A percentile compares a stretch with the other conserved stretches of the same genome.
These are phyloP conservation scores for Dioscorea alata DNA, from an alignment of 106 monocot species.

Conservation along the genomic window DNA sequence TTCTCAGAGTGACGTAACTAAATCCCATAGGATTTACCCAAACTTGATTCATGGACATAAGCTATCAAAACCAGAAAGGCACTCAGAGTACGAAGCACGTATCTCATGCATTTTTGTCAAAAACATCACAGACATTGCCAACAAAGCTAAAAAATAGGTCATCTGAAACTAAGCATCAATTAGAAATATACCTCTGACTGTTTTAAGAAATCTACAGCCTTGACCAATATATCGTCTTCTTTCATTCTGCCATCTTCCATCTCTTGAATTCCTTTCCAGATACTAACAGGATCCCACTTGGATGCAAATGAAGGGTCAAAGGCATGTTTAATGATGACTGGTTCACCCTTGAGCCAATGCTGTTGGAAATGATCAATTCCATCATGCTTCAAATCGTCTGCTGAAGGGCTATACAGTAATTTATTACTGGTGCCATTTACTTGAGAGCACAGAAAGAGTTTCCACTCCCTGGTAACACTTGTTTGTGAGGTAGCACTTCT, in stretches of 20 bases:
- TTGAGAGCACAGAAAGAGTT: constrained; percentile 26
- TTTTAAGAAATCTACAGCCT: constrained; percentile 49
- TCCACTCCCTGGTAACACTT: constrained; percentile 9
- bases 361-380: constrained; percentile 58
- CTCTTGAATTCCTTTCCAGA: constrained; percentile 81
- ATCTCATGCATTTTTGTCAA: no score
- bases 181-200: constrained; percentile 61
- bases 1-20: no score
- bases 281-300: constrained; percentile 75
- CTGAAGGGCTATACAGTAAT: constrained; percentile 48
- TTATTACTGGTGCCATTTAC: constrained; percentile 37
- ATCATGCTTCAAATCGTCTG: constrained; percentile 54
- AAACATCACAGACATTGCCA: no score
- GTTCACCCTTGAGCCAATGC: constrained; percentile 83
- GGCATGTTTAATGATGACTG: constrained; percentile 53
- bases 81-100: no score
- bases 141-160: no score
- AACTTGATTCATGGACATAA: no score
- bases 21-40: no score
- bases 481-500: constrained; percentile 6
- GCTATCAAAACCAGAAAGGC: no score
- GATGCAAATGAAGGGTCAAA: constrained; percentile 63
- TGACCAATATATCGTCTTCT: constrained; percentile 45
- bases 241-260: constrained; percentile 39
- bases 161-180: not conserved